Base-by-base conservation (phyloP, 768 basidiomycete genomes). In the Lactarius akahatsu region DNA sequence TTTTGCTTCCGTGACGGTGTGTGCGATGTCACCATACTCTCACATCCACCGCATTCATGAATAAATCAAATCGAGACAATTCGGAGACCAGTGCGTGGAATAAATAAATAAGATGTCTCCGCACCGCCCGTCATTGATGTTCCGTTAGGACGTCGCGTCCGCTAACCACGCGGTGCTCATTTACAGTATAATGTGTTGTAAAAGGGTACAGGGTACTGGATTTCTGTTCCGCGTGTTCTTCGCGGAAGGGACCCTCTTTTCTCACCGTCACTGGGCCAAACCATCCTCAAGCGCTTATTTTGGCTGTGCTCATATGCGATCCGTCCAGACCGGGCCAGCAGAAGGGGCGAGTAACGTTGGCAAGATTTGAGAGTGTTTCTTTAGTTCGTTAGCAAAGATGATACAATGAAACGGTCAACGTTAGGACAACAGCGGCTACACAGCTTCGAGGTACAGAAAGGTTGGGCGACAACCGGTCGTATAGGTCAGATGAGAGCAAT, bases 241-340 rank as follows among this genome's bases (percentile, higher is more conserved):
- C 41, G 28, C n/a, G 4, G 58, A 50, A 41, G 66, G 15, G n/a
- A 45, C 62, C 66, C 62, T 41, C 57, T 56, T 63, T 67, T 63
- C 41, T 36, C 45, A 32, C 26, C 20, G 30, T 66, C 65, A 66
- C 61, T 40, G 58, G 16, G 26, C 50, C 23, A 52, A n/a, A 6
- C 23, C 43, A 60, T 57, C 65, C 61, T 69, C 45, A 61, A 16
- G 40, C 54, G 58, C 64, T 59, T 55, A 61, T 50, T 43, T 47
- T 47, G 57, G 13, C 40, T 34, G 57, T 66, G 65, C 38, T 59
- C 32, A 32, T 32, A 43, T 41, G 16, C 62, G 28, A 50, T 50
- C 34, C 32, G 20, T 7, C 23, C 47, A 52, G 50, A 52, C 50
- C 50, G 50, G 50, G 50, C 30, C 30, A 30, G 28, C 43, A 50